A percentile compares a stretch with the other conserved stretches of the same genome.
These are phyloP conservation scores for Lachnellula cervina DNA, from an alignment of 2,329 filamentous ascomycete genomes.

Conservation along the genomic window DNA sequence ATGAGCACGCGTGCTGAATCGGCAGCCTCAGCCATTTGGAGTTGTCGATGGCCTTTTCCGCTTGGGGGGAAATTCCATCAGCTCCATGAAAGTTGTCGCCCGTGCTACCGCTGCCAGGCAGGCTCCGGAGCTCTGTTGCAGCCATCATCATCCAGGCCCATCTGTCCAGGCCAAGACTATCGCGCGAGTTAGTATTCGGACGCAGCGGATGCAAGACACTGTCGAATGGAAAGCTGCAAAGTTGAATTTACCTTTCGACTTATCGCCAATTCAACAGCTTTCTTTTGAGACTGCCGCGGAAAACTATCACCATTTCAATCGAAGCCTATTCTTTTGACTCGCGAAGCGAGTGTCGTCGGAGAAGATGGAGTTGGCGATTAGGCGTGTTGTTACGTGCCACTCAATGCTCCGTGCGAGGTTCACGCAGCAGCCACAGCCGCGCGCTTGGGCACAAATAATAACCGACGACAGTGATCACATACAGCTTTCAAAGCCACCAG, in stretches of 20 bases:
- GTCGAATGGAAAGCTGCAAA: too few species aligned
- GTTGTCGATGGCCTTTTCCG: conserved; percentile 35
- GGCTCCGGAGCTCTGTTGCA: conserved; percentile 35
- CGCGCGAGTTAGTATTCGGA: neutral
- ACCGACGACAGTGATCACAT: conserved; percentile 22
- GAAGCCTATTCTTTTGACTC: conserved; percentile 12
- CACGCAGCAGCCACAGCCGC: conserved; percentile 8
- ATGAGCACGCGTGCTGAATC: conserved; percentile 8
- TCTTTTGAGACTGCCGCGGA: conserved; percentile 10
- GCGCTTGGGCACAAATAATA: conserved; percentile 28
- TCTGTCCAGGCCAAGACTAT: conserved; percentile 6
- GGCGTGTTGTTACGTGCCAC: conserved; percentile 30
- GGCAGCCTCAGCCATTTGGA: conserved; percentile 12
- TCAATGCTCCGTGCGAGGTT: conserved; percentile 37
- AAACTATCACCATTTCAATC: conserved; percentile 18
- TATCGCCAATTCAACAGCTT: conserved; percentile 9
- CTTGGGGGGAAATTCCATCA: conserved; percentile 33
- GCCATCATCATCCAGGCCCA: too few species aligned
- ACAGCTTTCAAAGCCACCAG: neutral
- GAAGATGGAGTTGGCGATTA: conserved; percentile 22
- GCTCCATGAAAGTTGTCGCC: conserved; percentile 41
- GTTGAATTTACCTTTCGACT: neutral
- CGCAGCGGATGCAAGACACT: too few species aligned
- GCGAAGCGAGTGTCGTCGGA: neutral
- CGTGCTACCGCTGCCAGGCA: conserved; percentile 12